Conservation (phyloP, 1,284 basidiomycete species). For the Heterobasidion irregulare region DNA sequence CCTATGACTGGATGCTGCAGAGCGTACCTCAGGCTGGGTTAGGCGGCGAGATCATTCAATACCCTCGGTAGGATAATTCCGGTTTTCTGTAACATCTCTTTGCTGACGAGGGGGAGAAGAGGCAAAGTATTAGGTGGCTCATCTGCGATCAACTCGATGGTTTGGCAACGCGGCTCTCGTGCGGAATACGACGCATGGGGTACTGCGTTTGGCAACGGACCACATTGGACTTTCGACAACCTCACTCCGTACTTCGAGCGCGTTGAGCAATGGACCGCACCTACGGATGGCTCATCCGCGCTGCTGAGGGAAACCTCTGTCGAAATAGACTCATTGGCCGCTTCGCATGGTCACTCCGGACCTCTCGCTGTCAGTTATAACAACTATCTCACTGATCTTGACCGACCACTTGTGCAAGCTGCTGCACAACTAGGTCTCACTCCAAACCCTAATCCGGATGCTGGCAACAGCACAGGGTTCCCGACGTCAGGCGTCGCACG, state of each 20-base stretch:
- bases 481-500: slow-evolving; percentile 8
- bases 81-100: not conserved
- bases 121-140: slow-evolving; percentile 11
- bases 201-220: slow-evolving; percentile 7
- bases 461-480: slow-evolving; percentile 7
- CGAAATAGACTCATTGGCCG: not conserved
- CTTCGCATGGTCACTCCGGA: slow-evolving; percentile 3
- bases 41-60: slow-evolving; percentile 5
- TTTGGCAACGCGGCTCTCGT: slow-evolving; percentile 10
- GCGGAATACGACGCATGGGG: slow-evolving; percentile 9
- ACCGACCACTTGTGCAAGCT: slow-evolving; percentile 7
- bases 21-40: slow-evolving; percentile 9
- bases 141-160: slow-evolving; percentile 10
- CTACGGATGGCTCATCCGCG: not conserved
- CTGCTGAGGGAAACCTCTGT: slow-evolving; percentile 2
- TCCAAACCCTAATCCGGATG: slow-evolving; percentile 9
- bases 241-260: slow-evolving; percentile 9
- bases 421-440: slow-evolving; percentile 3
- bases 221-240: slow-evolving; percentile 9
- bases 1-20: slow-evolving; percentile 10
- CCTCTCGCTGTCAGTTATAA: slow-evolving; percentile 10
- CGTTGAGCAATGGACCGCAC: slow-evolving; percentile 7
- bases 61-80: slow-evolving; percentile 5
- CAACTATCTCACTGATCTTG: slow-evolving; percentile 9
- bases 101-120: not conserved